Conservation (phyloP, 345 rosid species). For the Acer negundo region DNA sequence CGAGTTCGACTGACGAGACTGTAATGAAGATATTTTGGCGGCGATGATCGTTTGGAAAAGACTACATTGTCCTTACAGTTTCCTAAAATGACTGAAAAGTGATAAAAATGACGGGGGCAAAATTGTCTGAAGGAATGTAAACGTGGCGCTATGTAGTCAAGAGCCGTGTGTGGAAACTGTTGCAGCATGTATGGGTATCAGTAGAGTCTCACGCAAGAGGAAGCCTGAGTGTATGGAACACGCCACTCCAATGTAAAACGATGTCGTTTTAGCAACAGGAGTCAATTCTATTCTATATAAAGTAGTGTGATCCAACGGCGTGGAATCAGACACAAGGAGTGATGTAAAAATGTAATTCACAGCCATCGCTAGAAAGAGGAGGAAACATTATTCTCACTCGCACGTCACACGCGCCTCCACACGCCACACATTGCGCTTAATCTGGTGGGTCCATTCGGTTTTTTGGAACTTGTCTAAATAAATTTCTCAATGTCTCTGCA, state of each 20-base stretch:
- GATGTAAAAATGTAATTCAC: not conserved
- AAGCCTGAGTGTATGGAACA: conserved; percentile 12
- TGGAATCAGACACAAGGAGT: not conserved
- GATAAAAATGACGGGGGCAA: conserved; percentile 20
- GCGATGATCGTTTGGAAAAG: not conserved
- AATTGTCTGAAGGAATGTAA: conserved; percentile 17
- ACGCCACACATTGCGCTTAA: conserved; percentile 11
- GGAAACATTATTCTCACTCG: not conserved
- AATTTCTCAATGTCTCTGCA: not conserved
- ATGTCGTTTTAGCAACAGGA: not conserved
- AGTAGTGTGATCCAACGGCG: conserved; percentile 5
- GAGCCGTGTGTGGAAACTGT: conserved; percentile 50
- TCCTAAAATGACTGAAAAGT: too few species aligned
- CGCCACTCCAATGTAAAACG: conserved; percentile 20
- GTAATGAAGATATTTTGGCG: conserved; percentile 36
- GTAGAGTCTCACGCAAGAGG: conserved; percentile 30
- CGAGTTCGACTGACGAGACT: conserved; percentile 16
- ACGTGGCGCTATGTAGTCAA: conserved; percentile 34
- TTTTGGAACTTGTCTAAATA: not conserved
- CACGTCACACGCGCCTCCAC: conserved; percentile 1
- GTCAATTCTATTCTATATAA: not conserved
- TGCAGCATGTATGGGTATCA: conserved; percentile 9
- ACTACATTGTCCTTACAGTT: conserved; percentile 23
- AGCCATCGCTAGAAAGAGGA: not conserved
- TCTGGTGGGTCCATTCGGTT: not conserved